Base-by-base conservation (phyloP, 768 basidiomycete species). In the Lactarius pseudohatsudake region DNA sequence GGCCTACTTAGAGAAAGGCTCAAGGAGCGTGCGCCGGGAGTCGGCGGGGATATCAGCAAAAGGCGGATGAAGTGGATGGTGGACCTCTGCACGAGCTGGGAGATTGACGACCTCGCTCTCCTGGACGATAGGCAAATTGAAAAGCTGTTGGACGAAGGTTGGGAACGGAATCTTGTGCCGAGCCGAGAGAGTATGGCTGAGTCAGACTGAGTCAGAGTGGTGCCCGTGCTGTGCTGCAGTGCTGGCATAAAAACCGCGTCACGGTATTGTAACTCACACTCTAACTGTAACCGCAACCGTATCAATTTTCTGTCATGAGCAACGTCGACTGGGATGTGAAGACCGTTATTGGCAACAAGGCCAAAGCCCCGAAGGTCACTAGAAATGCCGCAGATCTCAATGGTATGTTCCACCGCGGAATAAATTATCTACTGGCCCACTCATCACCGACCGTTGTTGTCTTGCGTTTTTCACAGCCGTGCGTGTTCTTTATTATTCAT, bases 61-160 rank as follows among this genome's bases (percentile, higher is more conserved):
- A 84, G 82, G 72, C 80, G 96, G 74, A 98, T 98, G 95, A 83
- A 82, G 70, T 96, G 93, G 94, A 96, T 97, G 90, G 85, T 89
- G 22, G 83, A 83, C 67, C 79, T 97, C 28, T 98, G 94, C 77
- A 92, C 92, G 66, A 76, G 79, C 36, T 98, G 96, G 96, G 79
- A 83, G 38, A 80, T 98, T 80, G 91, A 90, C 55, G 90, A 96
- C 63, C 84, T 99, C 66, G 86, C 84, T 3, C 68, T 75, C 63
- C 80, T 96, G 71, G 86, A 93, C 75, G 86, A 90, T 38, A 78
- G 73, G 18, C 81, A 81, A 76, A 90, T 92, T 77, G 77, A 78
- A 34, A 81, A 72, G 64, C 77, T 98, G 20, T 76, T 99, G 66
- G 86, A 92, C 67, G 84, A 89, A 54, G 96, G 96, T 4, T 99